These are phyloP conservation scores for Chaetomium fimeti DNA, from an alignment of 495 filamentous ascomycete genomes.

Conservation along the genomic window DNA sequence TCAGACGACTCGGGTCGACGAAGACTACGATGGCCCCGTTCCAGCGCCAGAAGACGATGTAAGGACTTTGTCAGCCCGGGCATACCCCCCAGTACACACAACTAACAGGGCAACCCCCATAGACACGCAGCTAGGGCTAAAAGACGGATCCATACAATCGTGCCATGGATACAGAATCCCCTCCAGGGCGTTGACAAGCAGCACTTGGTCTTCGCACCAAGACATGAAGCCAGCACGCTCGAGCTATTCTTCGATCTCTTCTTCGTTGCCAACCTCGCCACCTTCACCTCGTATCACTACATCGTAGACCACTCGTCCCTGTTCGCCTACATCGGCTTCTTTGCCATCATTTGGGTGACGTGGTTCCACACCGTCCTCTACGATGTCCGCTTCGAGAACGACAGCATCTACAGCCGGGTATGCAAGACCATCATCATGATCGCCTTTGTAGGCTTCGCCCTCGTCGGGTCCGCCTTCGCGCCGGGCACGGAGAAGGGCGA, in stretches of 20 bases:
- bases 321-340: slow-evolving; percentile 32
- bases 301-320: slow-evolving; percentile 38
- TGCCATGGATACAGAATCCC: slow-evolving; percentile 30
- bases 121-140: slow-evolving; percentile 17
- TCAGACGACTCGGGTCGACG: too few species aligned
- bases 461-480: slow-evolving; percentile 57
- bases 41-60: not conserved
- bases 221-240: slow-evolving; percentile 55
- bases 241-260: slow-evolving; percentile 62
- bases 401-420: slow-evolving; percentile 63
- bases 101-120: not conserved
- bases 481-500: slow-evolving; percentile 35
- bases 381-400: slow-evolving; percentile 66
- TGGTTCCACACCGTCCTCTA: slow-evolving; percentile 68
- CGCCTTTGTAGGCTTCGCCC: slow-evolving; percentile 63
- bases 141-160: slow-evolving; percentile 25
- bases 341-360: slow-evolving; percentile 63
- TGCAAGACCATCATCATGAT: slow-evolving; percentile 64
- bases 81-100: too few species aligned
- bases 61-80: not conserved
- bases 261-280: slow-evolving; percentile 60
- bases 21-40: not conserved
- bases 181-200: slow-evolving; percentile 32
- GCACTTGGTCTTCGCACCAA: slow-evolving; percentile 27
- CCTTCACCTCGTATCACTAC: slow-evolving; percentile 55